Base-by-base conservation (phyloP, 2,329 filamentous ascomycete genomes). In the Colletotrichum chlorophyti region DNA sequence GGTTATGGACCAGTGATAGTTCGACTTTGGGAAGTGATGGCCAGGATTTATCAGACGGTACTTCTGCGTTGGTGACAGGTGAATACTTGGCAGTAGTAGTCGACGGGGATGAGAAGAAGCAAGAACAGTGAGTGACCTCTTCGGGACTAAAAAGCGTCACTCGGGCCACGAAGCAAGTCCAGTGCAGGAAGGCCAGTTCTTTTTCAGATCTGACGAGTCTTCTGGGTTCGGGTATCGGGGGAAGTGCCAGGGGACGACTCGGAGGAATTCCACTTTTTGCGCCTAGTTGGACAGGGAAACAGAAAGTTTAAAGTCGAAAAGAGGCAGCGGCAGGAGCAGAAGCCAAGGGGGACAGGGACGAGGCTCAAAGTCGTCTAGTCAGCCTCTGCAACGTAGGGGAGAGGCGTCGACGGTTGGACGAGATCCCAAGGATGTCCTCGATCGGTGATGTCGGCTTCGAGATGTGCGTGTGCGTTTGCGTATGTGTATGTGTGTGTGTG, bases 261-360 rank as follows among this genome's bases (percentile, higher is more conserved):
- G 7, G 32, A 37, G 23, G 49, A 19, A 55, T 43, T 45, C 51
- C 37, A 49, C 37, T 23, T 40, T 29, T 29, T 26, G 43, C 15
- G 24, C 23, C 15, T 49, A 10, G 23, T 23, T 32, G 24, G 43
- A 43, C 26, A 59, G 49, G 37, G 51, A 37, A 26, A 15, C 24
- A 38, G 31, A 40, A 59, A 49, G 34, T 29, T 23, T 17, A 45
- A 35, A 23, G 19, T 15, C 15, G 6, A 19, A 40, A 55, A 24
- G 43, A 34, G 50, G 41, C 34, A 26, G 41, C 27, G 26, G 15
- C 50, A 48, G 43, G 42, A 29, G 37, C 48, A 42, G 35, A 37
- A n/a, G 49, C 50, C 23, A 53, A 41, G 21, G 42, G 50, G 41
- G 41, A 27, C n/a, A n/a, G 23, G 41, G 29, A 37, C 40, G 46